Evolutionary conservation across 345 rosid genomes (phyloP), one percentile per base, ranked within the genome.

Genomic region (Adansonia digitata): DNA sequence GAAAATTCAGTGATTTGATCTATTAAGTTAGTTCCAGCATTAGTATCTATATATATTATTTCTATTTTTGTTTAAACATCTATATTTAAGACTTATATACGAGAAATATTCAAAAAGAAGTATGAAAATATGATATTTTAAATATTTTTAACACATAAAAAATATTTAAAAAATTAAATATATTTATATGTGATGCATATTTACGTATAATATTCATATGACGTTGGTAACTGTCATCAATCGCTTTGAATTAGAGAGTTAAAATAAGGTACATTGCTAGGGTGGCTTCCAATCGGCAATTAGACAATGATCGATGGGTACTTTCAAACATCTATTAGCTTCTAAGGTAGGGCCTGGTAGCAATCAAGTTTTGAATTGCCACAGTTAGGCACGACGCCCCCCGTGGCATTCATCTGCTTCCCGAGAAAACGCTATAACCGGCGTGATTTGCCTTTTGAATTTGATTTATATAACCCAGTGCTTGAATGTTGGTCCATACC

Each of bases 221-320:
- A n/a, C n/a, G n/a, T n/a, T n/a, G n/a, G n/a, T n/a, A n/a, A n/a
- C n/a, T n/a, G n/a, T n/a, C n/a, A n/a, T n/a, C 17, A 53, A 14
- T 39, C 27, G 20, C 48, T 71, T 56, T 46, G 5, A 18, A 49
- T 70, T n/a, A n/a, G n/a, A n/a, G n/a, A n/a, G 71, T 69, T 76
- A 27, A 60, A 39, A 8, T 27, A 62, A 24, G 24, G 29, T 15
- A 35, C 71, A 55, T 20, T 34, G 72, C 46, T 22, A 69, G 76
- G 61, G 72, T 73, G 78, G 78, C 75, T 73, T 72, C 77, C 75
- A n/a, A 42, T 63, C 63, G n/a, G 60, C 71, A 74, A 81, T 34
- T 55, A 37, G 78, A 65, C 74, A 53, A 72, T 31, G 35, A 14
- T 77, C n/a, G 43, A 1, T 18, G n/a, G 26, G 78, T 77, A 52